phyloP scores from a whole-genome alignment of 1,284 basidiomycete species.

The Phaffia rhodozyma region DNA sequence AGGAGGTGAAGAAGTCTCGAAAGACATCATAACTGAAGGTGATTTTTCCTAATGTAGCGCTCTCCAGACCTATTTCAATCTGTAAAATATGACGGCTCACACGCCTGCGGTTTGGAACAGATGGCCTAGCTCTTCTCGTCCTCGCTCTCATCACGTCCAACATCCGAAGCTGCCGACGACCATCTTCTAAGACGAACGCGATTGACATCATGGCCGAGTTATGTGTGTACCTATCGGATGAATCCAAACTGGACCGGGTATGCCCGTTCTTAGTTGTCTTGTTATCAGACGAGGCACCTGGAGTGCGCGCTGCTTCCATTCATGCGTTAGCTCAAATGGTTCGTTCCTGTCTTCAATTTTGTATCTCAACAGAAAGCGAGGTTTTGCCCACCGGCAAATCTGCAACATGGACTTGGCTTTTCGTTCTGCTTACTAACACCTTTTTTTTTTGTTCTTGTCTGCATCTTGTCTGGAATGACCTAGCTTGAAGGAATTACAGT shows the following conservation, averaged over 20 bases:
- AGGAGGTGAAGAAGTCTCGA: constrained; percentile 37
- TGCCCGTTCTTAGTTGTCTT: constrained; percentile 84
- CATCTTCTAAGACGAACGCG: constrained; percentile 73
- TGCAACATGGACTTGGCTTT: no score
- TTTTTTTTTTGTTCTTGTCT: background rate
- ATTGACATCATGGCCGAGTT: constrained; percentile 81
- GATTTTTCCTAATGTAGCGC: no score
- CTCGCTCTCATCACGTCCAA: constrained; percentile 80
- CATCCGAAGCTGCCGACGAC: constrained; percentile 73
- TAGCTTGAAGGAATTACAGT: constrained; percentile 73
- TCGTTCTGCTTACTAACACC: background rate
- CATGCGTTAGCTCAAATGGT: constrained; percentile 45
- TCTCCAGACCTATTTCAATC: background rate
- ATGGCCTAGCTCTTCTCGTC: constrained; percentile 66
- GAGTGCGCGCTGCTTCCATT: constrained; percentile 67
- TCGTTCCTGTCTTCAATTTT: no score
- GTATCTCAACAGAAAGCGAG: no score
- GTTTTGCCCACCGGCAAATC: no score
- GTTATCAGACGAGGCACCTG: constrained; percentile 67
- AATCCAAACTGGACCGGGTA: constrained; percentile 88
- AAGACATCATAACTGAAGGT: no score
- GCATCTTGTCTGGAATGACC: background rate
- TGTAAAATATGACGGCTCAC: background rate
- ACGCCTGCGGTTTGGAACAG: constrained; percentile 33
- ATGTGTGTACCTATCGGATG: constrained; percentile 72